Conservation (phyloP, 805 yeast genomes). For the Candida berthetii region DNA sequence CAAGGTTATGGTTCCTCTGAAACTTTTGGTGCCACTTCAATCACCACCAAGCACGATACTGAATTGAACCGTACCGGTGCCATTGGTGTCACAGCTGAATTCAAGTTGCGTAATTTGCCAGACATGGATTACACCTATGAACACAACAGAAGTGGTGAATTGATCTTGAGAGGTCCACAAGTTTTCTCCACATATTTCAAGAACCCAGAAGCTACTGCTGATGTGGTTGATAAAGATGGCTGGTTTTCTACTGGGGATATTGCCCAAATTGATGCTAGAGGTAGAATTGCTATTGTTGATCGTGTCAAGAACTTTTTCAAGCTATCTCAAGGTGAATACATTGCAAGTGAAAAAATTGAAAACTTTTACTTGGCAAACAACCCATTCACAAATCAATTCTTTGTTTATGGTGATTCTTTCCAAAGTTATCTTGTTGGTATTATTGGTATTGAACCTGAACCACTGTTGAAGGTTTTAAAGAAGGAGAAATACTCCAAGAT, state of each 20-base stretch:
- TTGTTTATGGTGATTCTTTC: slow-evolving; percentile 59
- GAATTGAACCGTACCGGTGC: slow-evolving; percentile 55
- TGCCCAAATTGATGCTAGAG: slow-evolving; percentile 42
- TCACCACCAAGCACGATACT: slow-evolving; percentile 38
- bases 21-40: slow-evolving; percentile 56
- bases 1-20: slow-evolving; percentile 82
- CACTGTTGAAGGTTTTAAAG: slow-evolving; percentile 11
- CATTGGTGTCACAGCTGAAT: slow-evolving; percentile 46
- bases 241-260: slow-evolving; percentile 71
- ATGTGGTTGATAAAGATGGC: slow-evolving; percentile 47
- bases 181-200: slow-evolving; percentile 51
- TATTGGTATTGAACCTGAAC: slow-evolving; percentile 50
- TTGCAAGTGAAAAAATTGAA: slow-evolving; percentile 74
- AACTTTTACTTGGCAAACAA: slow-evolving; percentile 49
- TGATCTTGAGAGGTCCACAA: slow-evolving; percentile 60
- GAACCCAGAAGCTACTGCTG: slow-evolving; percentile 46
- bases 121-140: slow-evolving; percentile 46
- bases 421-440: slow-evolving; percentile 53
- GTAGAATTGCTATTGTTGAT: slow-evolving; percentile 59
- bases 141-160: slow-evolving; percentile 49
- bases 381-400: slow-evolving; percentile 46
- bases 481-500: slow-evolving; percentile 9
- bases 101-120: slow-evolving; percentile 58
- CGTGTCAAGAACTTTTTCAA: slow-evolving; percentile 79
- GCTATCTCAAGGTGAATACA: slow-evolving; percentile 58